Base-by-base conservation (phyloP, 345 rosid species). In the Murraya paniculata region DNA sequence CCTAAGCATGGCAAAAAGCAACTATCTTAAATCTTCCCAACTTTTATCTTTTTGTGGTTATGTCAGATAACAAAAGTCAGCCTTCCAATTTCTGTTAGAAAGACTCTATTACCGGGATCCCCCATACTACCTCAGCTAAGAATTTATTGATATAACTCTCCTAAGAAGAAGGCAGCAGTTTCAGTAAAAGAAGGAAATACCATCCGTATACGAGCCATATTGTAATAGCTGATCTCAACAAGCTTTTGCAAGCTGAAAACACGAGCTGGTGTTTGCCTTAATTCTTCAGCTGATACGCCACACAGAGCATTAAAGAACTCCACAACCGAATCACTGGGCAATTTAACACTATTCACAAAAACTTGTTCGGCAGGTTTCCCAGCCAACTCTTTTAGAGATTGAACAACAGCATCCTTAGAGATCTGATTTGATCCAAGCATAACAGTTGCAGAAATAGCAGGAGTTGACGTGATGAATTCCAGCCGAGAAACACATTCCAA, bases 231-330 rank as follows among this genome's bases (percentile, higher is more conserved):
- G 85, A 94, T 96, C 91, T 96, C 99, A 67, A 96, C 97, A 79
- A 96, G 97, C 83, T 96, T 96, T 85, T 96, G 99, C 89, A 96
- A 83, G 86, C 99, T 94, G 90, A 92, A 96, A 80, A 96, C 98
- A 68, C 99, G 97, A 74, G 99, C 97, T 83, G 99, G 99, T 76
- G 87, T 89, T 89, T 96, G 99, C 86, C 87, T 96, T 72, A 96
- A 83, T 78, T 96, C 99, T 86, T 96, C 99, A 65, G 97, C 98
- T 33, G 99, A 96, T 45, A 96, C 98, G 72, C 95, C 95, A 81
- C 99, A 92, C 5, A 96, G 90, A 76, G 99, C 99, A 88, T 89
- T 94, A 82, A 96, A 92, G 86, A 96, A 96, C 86, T 96, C 99
- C 86, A 94, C 97, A 73, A 94, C 84, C 35, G 95, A 87, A 82